Base-by-base conservation (phyloP, 306 rosid species). In the Malus sylvestris region DNA sequence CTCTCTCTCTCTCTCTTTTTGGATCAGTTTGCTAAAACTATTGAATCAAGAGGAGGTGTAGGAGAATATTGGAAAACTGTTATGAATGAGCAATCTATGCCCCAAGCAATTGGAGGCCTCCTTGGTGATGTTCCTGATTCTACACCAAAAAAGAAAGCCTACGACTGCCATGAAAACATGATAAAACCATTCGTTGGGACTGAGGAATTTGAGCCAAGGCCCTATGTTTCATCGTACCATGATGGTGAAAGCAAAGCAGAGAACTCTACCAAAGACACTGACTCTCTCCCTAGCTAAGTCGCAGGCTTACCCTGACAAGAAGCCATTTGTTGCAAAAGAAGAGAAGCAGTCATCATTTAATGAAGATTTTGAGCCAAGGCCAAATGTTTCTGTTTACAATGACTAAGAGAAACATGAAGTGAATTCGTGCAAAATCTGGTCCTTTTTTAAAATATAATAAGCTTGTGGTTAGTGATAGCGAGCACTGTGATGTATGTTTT, bases 131-230 rank as follows among this genome's bases (percentile, higher is more conserved):
- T 66, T 12, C 67, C 57, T 20, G 45, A 58, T 72, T 58, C 85
- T 11, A 32, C 25, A 2, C 33, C 51, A 23, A 20, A 53, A 19
- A 3, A 30, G 63, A 66, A 57, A 14, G 64, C 63, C 3, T 15
- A 73, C 2, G 29, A 73, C 7, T 73, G 83, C 40, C 38, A 71
- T 20, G 73, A 62, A 5, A 79, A 15, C n/a, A 25, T 16, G 52
- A 70, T 62, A 16, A 29, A 62, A 5, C 27, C 40, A 18, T 2
- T 16, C 29, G 55, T 71, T 55, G 32, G 19, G 55, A 22, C 32
- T 5, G 23, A 18, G 0, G 81, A 83, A 11, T 80, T 80, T 45
- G 77, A 84, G 44, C 77, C 79, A 0, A 73, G 81, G 25, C 80
- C 76, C 2, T 75, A 15, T 22, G 0, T 13, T 18, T 6, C 76